Conservation (phyloP, 805 yeast genomes). For the Starmera pachycereana region DNA sequence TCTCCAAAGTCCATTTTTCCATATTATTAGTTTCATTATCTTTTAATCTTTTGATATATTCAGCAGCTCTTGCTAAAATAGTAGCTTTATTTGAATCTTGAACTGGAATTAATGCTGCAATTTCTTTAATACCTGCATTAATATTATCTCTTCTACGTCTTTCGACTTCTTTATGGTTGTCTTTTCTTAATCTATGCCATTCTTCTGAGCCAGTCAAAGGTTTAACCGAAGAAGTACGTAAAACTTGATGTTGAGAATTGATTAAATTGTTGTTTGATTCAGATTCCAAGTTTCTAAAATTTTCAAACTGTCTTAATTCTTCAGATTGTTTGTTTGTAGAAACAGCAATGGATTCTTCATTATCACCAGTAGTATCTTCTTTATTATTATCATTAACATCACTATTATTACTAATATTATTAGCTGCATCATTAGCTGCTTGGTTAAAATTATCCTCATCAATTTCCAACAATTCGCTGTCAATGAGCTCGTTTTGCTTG, state of each 20-base stretch:
- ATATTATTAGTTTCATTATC: slow-evolving; percentile 83
- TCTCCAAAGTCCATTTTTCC: slow-evolving; percentile 93
- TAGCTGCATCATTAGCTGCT: slow-evolving; percentile 2
- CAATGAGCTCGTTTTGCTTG: too few species aligned
- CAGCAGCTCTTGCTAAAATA: slow-evolving; percentile 79
- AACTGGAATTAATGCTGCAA: slow-evolving; percentile 70
- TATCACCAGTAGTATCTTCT: slow-evolving; percentile 4
- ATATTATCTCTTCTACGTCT: slow-evolving; percentile 85
- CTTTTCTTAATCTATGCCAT: slow-evolving; percentile 75
- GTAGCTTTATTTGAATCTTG: slow-evolving; percentile 86
- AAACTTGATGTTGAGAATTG: slow-evolving; percentile 6
- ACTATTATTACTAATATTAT: not conserved
- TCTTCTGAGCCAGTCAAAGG: slow-evolving; percentile 72
- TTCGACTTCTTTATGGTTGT: slow-evolving; percentile 93
- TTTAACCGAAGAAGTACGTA: slow-evolving; percentile 22
- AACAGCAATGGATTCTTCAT: slow-evolving; percentile 1
- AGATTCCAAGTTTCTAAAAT: too few species aligned
- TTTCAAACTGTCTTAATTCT: not conserved
- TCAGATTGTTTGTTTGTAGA: not conserved
- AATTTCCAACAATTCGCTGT: too few species aligned
- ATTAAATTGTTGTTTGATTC: not conserved
- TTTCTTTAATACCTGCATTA: slow-evolving; percentile 74
- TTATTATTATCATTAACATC: slow-evolving; percentile 3
- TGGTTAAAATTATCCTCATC: not conserved
- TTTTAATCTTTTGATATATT: slow-evolving; percentile 79